Evolutionary conservation across 495 filamentous ascomycete species (phyloP).

Genomic region (Cetradonia linearis): DNA sequence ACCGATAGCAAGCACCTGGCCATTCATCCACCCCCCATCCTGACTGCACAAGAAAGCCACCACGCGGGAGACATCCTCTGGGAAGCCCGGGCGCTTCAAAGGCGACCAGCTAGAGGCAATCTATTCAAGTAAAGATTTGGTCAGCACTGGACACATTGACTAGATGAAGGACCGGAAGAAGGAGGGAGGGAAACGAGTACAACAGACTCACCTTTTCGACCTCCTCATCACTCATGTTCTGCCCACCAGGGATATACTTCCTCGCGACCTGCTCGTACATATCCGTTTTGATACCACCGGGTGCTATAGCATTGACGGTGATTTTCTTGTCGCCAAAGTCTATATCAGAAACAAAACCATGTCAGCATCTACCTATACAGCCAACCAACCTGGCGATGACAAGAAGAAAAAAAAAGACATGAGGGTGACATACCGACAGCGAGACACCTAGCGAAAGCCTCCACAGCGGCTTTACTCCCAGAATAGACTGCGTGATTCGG

Average conservation of each 20-base stretch:
- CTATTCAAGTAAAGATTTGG: neutral
- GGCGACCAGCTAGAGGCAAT: constrained; percentile 48
- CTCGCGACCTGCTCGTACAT: constrained; percentile 40
- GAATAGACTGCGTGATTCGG: constrained; percentile 54
- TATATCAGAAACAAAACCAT: neutral
- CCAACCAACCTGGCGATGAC: neutral
- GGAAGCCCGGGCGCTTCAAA: constrained; percentile 49
- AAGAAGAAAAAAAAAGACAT: too few relatives aligned
- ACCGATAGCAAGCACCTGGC: constrained; percentile 32
- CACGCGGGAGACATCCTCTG: constrained; percentile 53
- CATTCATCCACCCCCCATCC: constrained; percentile 57
- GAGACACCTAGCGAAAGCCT: constrained; percentile 47
- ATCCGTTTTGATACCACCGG: constrained; percentile 59
- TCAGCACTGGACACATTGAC: neutral
- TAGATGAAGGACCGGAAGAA: neutral
- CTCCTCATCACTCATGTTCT: constrained; percentile 28
- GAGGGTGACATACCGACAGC: constrained; percentile 30
- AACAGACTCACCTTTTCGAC: constrained; percentile 29
- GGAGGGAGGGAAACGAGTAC: neutral
- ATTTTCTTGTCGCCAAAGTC: constrained; percentile 43
- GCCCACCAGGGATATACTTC: constrained; percentile 32
- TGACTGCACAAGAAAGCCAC: constrained; percentile 54
- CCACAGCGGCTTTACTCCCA: constrained; percentile 48
- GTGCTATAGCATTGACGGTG: constrained; percentile 56
- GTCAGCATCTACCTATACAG: neutral